Percentiles rank a stretch among this genome's conserved stretches.
These are phyloP conservation scores for Basipetospora chlamydospora DNA, from an alignment of 2,329 filamentous ascomycete species.

Conservation along the genomic window DNA sequence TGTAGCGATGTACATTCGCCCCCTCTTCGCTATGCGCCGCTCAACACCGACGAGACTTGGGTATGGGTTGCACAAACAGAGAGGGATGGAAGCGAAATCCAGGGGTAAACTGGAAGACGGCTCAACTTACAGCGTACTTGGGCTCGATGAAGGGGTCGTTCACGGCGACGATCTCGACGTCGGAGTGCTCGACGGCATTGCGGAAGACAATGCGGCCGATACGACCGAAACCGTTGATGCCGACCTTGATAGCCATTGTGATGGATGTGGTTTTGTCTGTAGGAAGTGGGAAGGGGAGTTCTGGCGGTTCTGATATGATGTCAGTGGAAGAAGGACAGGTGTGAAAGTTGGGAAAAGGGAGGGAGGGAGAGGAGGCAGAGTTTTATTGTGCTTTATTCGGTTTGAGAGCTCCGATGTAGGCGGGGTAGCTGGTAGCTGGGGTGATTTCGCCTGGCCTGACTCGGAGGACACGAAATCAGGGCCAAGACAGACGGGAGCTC, in stretches of 20 bases:
- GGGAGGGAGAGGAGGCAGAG: neutral
- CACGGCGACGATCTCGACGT: slow-evolving; percentile 87
- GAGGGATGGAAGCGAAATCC: neutral
- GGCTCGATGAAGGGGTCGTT: slow-evolving; percentile 99
- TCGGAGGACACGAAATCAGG: too few species aligned
- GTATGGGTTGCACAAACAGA: too few species aligned
- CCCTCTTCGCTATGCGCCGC: too few species aligned
- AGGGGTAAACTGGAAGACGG: too few species aligned
- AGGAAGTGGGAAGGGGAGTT: neutral
- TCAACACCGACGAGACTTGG: too few species aligned
- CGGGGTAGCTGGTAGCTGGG: slow-evolving; percentile 6
- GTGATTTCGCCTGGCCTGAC: too few species aligned
- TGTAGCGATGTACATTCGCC: too few species aligned
- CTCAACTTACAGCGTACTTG: slow-evolving; percentile 76
- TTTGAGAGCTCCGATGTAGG: slow-evolving; percentile 5
- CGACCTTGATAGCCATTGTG: slow-evolving; percentile 54
- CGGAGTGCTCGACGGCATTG: slow-evolving; percentile 81
- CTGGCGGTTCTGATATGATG: too few species aligned
- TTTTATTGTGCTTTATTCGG: neutral
- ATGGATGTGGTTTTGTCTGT: slow-evolving; percentile 6
- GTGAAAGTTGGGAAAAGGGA: neutral
- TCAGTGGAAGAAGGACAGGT: neutral
- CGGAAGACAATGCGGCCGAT: slow-evolving; percentile 99
- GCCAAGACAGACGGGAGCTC: too few species aligned
- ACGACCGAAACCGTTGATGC: slow-evolving; percentile 99